Evolutionary conservation across 106 monocot species (phyloP), one percentile per base, ranked within the genome.

Genomic region (Acorus gramineus): DNA sequence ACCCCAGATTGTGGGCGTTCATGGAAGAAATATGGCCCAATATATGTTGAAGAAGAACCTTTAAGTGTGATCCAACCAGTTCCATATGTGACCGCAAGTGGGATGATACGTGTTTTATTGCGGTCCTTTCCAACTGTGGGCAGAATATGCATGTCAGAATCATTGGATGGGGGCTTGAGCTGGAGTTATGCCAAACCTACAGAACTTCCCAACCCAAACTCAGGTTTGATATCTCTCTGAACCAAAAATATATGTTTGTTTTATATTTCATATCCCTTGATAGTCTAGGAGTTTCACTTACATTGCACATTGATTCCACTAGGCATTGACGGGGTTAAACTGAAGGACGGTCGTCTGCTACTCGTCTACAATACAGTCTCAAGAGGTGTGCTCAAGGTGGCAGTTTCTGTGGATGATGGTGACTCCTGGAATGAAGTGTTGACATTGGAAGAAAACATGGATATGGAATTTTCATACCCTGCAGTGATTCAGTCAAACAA

Each of bases 391-490:
- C 84, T 96, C 11, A 91, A 88, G 55, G 68, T 96, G 2, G 87
- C 80, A 1, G 62, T 62, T 65, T 92, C 96, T 0, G 47, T 67
- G 9, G 79, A 98, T 53, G 91, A 98, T 68, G 96, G 91, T 3
- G 85, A 88, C 63, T 79, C 81, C 4, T 98, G 96, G 96, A 62
- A 65, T 3, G 91, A 91, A 14, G 68, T 88, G 6, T 56, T 85
- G 71, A 88, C 88, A 58, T 59, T 98, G 60, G 96, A 98, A 70
- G 83, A 98, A 3, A 72, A 53, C 3, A 10, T 10, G 3, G 83
- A 51, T 42, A 86, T 86, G 88, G 98, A 98, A 57, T 98, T 98
- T 63, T 98, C 98, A 7, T 98, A 98, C 52, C 91, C 98, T 49
- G 92, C 91, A 3, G 76, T 92, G 4, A 89, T 92, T 52, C 82